phyloP scores from a whole-genome alignment of 345 rosid genomes.

The Lagerstroemia speciosa region DNA sequence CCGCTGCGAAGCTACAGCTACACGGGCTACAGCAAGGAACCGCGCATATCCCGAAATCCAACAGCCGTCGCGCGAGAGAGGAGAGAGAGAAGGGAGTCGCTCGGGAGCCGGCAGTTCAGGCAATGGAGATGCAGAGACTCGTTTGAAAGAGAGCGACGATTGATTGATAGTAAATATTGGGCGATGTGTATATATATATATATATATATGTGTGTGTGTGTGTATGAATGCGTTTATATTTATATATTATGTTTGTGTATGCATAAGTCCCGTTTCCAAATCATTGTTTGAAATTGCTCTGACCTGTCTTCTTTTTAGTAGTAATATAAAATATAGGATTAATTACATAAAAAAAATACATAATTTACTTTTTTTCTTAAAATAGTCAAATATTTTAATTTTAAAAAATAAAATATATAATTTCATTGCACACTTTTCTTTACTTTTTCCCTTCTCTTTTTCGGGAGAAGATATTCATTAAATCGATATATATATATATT shows the following conservation, averaged over 20 bases:
- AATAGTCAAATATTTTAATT: no score
- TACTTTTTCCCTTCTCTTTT: no score
- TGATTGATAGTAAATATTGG: background rate
- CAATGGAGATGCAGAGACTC: background rate
- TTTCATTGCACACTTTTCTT: no score
- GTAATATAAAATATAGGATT: no score
- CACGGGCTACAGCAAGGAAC: background rate
- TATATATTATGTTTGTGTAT: background rate
- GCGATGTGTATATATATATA: background rate
- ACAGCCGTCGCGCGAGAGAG: background rate
- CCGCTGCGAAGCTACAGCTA: background rate
- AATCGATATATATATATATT: no score
- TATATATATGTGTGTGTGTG: no score
- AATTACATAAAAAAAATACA: no score
- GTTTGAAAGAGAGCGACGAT: background rate
- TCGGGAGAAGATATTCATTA: no score
- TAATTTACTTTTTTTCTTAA: no score
- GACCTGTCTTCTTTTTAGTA: background rate
- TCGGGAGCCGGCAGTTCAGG: constrained; percentile 3
- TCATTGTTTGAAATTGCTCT: no score
- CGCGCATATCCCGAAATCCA: constrained; percentile 5
- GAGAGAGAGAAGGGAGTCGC: constrained; percentile 5
- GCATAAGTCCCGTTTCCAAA: background rate
- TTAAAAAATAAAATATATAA: no score
- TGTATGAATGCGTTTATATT: background rate